Evolutionary conservation across 306 rosid species (phyloP).

Genomic region (Pyrus pyrifolia): DNA sequence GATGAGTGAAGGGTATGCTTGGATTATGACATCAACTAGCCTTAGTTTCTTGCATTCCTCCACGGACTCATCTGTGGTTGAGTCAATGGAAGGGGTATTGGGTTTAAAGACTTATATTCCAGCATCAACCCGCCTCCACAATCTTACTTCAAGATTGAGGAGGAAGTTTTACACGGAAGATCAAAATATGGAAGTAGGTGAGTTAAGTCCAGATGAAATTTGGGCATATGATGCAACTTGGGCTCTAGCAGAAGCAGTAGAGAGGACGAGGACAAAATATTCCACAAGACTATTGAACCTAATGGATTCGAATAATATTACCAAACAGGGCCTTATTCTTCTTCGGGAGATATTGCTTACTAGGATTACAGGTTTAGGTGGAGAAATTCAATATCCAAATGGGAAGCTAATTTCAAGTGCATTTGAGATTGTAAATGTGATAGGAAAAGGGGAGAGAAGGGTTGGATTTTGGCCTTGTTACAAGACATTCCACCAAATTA

Average conservation of each 20-base stretch:
- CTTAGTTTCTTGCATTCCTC: not conserved
- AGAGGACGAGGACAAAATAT: not conserved
- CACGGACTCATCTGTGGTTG: not conserved
- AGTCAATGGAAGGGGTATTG: slow-evolving; percentile 4
- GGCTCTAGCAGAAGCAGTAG: slow-evolving; percentile 15
- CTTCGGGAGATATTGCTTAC: not conserved
- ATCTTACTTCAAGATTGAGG: slow-evolving; percentile 5
- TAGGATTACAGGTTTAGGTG: slow-evolving; percentile 9
- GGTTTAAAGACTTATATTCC: slow-evolving; percentile 7
- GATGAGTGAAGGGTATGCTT: slow-evolving; percentile 1
- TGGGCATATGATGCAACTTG: slow-evolving; percentile 17
- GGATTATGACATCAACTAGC: slow-evolving; percentile 6
- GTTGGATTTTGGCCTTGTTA: slow-evolving; percentile 7
- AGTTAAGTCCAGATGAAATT: not conserved
- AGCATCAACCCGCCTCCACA: not conserved
- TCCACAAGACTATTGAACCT: not conserved
- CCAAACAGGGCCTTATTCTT: not conserved
- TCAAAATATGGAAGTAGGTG: not conserved
- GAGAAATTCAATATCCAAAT: slow-evolving; percentile 2
- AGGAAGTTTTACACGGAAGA: slow-evolving; percentile 1
- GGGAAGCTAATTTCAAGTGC: not conserved
- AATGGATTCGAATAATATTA: not conserved
- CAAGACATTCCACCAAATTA: not conserved
- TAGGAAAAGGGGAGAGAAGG: slow-evolving; percentile 11
- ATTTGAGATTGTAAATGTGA: slow-evolving; percentile 16